phyloP scores from a whole-genome alignment of 2,329 filamentous ascomycete genomes.

The Penicillium glabrum region DNA sequence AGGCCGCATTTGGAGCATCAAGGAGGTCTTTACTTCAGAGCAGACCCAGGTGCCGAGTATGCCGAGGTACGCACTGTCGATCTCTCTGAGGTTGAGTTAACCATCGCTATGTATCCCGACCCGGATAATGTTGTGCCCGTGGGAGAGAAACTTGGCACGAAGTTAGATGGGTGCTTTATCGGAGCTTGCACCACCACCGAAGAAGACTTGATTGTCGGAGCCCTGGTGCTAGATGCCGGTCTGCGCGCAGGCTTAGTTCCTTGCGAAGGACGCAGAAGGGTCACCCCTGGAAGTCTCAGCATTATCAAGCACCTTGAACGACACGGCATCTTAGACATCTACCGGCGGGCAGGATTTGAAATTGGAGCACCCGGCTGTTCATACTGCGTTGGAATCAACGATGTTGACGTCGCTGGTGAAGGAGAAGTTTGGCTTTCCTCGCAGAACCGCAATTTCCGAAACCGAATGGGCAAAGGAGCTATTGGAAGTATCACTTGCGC shows the following conservation, averaged over 20 bases:
- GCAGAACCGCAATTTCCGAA: conserved; percentile 49
- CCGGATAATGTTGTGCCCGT: conserved; percentile 48
- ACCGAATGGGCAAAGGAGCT: conserved; percentile 23
- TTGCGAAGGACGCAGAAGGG: conserved; percentile 36
- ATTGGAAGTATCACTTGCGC: conserved; percentile 40
- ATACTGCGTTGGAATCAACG: conserved; percentile 46
- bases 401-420: conserved; percentile 37
- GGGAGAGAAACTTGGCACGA: conserved; percentile 28
- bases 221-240: conserved; percentile 41
- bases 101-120: conserved; percentile 42
- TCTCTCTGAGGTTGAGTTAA: conserved; percentile 36
- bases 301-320: conserved; percentile 40
- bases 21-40: conserved; percentile 33
- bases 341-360: conserved; percentile 42
- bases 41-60: conserved; percentile 41
- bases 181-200: conserved; percentile 49
- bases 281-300: conserved; percentile 42
- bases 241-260: conserved; percentile 35
- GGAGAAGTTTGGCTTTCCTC: conserved; percentile 47
- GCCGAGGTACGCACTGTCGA: conserved; percentile 40
- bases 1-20: conserved; percentile 6
- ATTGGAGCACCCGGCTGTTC: conserved; percentile 44
- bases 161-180: conserved; percentile 47
- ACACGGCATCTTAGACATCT: conserved; percentile 37
- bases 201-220: conserved; percentile 46